Conservation (phyloP, 495 filamentous ascomycete genomes). For the Penicillium crystallinum region DNA sequence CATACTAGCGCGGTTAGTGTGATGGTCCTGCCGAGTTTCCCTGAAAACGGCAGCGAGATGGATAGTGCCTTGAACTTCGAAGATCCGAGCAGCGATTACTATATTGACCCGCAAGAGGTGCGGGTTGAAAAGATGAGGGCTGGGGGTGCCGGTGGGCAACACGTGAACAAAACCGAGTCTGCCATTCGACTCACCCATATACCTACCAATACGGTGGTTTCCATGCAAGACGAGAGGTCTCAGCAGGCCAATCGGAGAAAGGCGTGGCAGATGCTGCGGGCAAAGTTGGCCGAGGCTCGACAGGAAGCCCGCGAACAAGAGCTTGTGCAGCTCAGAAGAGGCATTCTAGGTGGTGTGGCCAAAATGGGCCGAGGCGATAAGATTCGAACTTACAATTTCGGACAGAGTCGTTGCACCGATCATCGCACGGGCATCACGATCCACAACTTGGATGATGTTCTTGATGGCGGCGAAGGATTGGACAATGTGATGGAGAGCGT, state of each 20-base stretch:
- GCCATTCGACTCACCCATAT: constrained; percentile 90
- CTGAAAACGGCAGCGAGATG: constrained; percentile 47
- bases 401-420: constrained; percentile 89
- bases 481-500: constrained; percentile 79
- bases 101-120: constrained; percentile 82
- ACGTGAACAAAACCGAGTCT: constrained; percentile 97
- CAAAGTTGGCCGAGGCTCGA: constrained; percentile 71
- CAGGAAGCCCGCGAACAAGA: constrained; percentile 84
- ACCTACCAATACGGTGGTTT: constrained; percentile 77
- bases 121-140: constrained; percentile 86
- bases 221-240: constrained; percentile 89
- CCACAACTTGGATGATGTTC: constrained; percentile 75
- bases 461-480: constrained; percentile 65
- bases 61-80: constrained; percentile 58
- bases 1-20: constrained; percentile 91
- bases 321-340: constrained; percentile 63
- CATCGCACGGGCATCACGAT: constrained; percentile 80
- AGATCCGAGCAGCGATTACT: constrained; percentile 85
- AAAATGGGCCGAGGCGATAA: constrained; percentile 89
- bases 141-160: constrained; percentile 87
- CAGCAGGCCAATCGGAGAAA: constrained; percentile 81
- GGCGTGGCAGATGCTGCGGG: constrained; percentile 81
- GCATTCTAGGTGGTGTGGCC: constrained; percentile 67
- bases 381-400: constrained; percentile 91
- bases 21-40: constrained; percentile 82